Evolutionary conservation across 495 filamentous ascomycete genomes (phyloP).

Genomic region (Talaromyces thailandensis): DNA sequence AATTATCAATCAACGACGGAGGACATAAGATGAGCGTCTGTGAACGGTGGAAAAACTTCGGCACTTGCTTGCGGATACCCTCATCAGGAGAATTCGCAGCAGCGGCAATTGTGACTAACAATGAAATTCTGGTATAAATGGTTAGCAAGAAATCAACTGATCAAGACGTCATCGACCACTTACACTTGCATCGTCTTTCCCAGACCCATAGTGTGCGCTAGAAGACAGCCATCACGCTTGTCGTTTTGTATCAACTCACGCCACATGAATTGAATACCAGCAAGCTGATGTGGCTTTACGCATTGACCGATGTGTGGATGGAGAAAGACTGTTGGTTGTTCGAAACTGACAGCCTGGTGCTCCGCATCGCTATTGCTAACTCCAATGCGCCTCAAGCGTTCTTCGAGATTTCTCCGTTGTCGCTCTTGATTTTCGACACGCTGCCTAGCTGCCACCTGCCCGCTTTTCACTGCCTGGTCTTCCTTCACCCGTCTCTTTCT

Average conservation of each 20-base stretch:
- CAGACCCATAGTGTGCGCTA: constrained; percentile 90
- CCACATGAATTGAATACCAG: constrained; percentile 86
- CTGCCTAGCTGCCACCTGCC: constrained; percentile 35
- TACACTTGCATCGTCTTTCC: constrained; percentile 88
- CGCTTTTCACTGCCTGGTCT: constrained; percentile 32
- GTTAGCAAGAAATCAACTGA: constrained; percentile 2
- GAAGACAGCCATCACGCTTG: constrained; percentile 61
- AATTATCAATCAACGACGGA: constrained; percentile 67
- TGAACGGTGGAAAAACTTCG: constrained; percentile 46
- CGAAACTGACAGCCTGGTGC: constrained; percentile 60
- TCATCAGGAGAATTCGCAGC: constrained; percentile 51
- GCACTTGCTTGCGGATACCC: constrained; percentile 55
- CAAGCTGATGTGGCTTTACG: constrained; percentile 53
- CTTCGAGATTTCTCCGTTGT: constrained; percentile 39
- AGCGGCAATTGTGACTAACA: constrained; percentile 65
- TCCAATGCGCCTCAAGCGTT: constrained; percentile 25
- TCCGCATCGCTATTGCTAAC: constrained; percentile 28
- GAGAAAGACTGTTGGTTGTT: constrained; percentile 51
- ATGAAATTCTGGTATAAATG: constrained; percentile 46
- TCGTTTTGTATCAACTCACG: constrained; percentile 58
- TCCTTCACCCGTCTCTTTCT: constrained; percentile 39
- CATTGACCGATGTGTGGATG: constrained; percentile 32
- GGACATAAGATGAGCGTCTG: constrained; percentile 71
- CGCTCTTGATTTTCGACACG: constrained; percentile 38
- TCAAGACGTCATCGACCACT: constrained; percentile 16